Percentiles rank a stretch among this genome's conserved stretches.
Conservation (phyloP, 371 early-diverging fungal species). For the Lichtheimia ornata region DNA sequence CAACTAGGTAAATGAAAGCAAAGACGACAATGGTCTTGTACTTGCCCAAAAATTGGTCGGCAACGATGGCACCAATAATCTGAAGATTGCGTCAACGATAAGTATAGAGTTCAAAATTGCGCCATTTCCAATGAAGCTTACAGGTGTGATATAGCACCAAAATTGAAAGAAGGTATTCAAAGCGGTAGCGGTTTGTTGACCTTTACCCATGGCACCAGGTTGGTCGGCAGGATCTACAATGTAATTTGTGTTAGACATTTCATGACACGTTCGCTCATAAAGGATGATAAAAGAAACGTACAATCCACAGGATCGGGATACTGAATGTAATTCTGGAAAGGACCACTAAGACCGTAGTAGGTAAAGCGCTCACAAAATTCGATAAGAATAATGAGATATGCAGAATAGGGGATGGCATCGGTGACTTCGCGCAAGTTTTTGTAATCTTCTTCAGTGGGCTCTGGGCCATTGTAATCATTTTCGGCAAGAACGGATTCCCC, state of each 20-base stretch:
- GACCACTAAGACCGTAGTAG: constrained; percentile 67
- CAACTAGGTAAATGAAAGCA: constrained; percentile 64
- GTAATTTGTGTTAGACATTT: not conserved
- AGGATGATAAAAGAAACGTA: constrained; percentile 20
- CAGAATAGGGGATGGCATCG: constrained; percentile 51
- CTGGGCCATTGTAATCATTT: constrained; percentile 15
- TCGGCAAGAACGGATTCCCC: too few species aligned
- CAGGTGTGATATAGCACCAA: constrained; percentile 79
- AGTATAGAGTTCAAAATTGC: not conserved
- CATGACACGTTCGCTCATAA: not conserved
- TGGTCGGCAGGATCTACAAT: constrained; percentile 44
- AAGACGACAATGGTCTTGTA: constrained; percentile 78
- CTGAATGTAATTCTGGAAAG: constrained; percentile 67
- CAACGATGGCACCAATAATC: constrained; percentile 77
- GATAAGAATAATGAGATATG: constrained; percentile 63
- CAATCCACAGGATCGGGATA: constrained; percentile 44
- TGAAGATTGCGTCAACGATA: not conserved
- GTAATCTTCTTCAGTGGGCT: constrained; percentile 55
- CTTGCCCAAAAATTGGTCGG: constrained; percentile 83
- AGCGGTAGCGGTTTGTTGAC: constrained; percentile 67
- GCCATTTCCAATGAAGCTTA: constrained; percentile 22
- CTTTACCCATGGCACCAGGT: constrained; percentile 50
- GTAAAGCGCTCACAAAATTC: constrained; percentile 82
- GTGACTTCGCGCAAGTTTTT: constrained; percentile 17
- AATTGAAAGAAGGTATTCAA: constrained; percentile 76